These are phyloP conservation scores for Leccinum boreale DNA, from an alignment of 768 basidiomycete genomes.

Conservation along the genomic window DNA sequence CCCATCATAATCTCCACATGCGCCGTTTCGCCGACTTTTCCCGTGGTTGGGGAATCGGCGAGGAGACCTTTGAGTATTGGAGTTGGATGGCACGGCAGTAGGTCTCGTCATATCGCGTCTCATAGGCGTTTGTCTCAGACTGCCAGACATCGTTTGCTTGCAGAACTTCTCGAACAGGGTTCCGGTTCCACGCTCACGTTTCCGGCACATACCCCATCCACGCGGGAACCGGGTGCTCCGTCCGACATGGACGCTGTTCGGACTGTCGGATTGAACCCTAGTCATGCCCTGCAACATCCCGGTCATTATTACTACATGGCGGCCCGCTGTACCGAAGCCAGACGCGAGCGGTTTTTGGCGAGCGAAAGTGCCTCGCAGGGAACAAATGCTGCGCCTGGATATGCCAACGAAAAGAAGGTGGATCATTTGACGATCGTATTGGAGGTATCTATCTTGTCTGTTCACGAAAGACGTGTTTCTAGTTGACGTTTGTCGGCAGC, in stretches of 20 bases:
- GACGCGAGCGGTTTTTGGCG: constrained; percentile 64
- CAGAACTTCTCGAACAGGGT: constrained; percentile 87
- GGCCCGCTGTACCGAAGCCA: constrained; percentile 77
- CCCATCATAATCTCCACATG: too few relatives aligned
- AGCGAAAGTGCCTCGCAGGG: constrained; percentile 43
- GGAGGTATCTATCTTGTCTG: constrained; percentile 50
- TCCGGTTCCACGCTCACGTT: constrained; percentile 58
- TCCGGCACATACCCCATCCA: constrained; percentile 31
- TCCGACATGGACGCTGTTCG: constrained; percentile 60
- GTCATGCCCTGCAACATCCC: constrained; percentile 81
- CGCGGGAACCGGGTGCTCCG: constrained; percentile 26
- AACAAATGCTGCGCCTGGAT: constrained; percentile 57
- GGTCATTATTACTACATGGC: constrained; percentile 88
- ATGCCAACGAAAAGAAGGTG: constrained; percentile 87
- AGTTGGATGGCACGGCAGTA: constrained; percentile 94
- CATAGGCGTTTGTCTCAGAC: background rate
- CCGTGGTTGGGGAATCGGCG: too few relatives aligned
- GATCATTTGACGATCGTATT: constrained; percentile 81
- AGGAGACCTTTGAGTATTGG: constrained; percentile 54
- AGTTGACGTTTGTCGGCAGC: constrained; percentile 38
- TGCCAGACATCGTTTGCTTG: constrained; percentile 79
- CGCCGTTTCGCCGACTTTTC: too few relatives aligned
- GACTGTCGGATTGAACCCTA: constrained; percentile 71
- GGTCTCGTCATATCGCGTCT: constrained; percentile 25
- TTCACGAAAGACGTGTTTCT: background rate